Percentiles rank a stretch among this genome's conserved stretches.
Evolutionary conservation across 2,329 filamentous ascomycete genomes (phyloP).

Genomic region (Xylaria multiplex): DNA sequence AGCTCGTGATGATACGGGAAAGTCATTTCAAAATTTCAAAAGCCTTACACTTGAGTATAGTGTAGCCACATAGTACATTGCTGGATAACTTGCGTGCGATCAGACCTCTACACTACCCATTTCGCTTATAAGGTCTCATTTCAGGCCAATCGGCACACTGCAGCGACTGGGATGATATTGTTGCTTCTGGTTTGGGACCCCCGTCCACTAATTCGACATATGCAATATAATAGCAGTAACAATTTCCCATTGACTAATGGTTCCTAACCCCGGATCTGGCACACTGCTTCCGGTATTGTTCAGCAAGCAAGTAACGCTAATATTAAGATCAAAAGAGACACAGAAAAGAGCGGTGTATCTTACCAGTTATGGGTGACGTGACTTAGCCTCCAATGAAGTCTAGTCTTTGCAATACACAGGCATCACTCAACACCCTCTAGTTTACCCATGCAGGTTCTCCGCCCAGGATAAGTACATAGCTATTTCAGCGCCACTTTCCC

Average conservation of each 20-base stretch:
- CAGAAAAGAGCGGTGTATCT: conserved; percentile 23
- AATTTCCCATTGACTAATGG: conserved; percentile 24
- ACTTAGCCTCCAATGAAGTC: conserved; percentile 12
- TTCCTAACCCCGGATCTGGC: conserved; percentile 27
- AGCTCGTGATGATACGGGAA: conserved; percentile 17
- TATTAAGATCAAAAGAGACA: conserved; percentile 21
- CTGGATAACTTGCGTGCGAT: conserved; percentile 13
- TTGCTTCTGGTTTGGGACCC: conserved; percentile 19
- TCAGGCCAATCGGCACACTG: conserved; percentile 32
- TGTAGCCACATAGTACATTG: neutral
- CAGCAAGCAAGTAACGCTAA: conserved; percentile 18
- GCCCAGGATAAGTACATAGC: neutral
- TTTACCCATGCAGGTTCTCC: neutral
- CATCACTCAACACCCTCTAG: neutral
- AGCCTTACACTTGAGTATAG: neutral
- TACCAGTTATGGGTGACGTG: conserved; percentile 6
- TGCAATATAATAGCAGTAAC: conserved; percentile 22
- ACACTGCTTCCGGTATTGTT: conserved; percentile 13
- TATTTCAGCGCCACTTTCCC: conserved; percentile 22
- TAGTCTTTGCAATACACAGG: neutral
- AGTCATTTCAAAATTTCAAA: conserved; percentile 8
- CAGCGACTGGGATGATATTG: conserved; percentile 22
- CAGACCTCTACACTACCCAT: conserved; percentile 27
- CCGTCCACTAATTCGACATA: conserved; percentile 23
- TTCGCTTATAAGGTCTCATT: conserved; percentile 31